These are phyloP conservation scores for Laguncularia racemosa DNA, from an alignment of 345 rosid species.

Conservation along the genomic window DNA sequence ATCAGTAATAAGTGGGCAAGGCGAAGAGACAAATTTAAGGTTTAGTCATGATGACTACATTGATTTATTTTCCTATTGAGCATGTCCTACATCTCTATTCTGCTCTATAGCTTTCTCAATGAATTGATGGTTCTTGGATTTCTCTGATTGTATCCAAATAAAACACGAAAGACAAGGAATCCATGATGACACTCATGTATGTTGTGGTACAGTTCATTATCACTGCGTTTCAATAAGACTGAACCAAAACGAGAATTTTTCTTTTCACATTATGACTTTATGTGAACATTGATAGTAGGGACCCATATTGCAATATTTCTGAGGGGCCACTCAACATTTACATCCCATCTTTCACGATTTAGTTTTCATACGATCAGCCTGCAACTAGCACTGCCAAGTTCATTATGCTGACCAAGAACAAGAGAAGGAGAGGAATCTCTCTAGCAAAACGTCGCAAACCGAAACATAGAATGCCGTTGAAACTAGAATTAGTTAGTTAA, in stretches of 20 bases:
- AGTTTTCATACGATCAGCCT: too few relatives aligned
- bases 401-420: too few relatives aligned
- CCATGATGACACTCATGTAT: constrained; percentile 4
- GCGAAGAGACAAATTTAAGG: constrained; percentile 98
- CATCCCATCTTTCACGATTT: too few relatives aligned
- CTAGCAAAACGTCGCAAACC: too few relatives aligned
- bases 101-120: constrained; percentile 26
- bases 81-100: constrained; percentile 52
- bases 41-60: constrained; percentile 63
- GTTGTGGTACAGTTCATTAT: constrained; percentile 18
- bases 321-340: too few relatives aligned
- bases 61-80: constrained; percentile 32
- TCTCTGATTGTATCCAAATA: constrained; percentile 39
- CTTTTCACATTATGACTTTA: too few relatives aligned
- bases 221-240: background rate
- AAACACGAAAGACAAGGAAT: constrained; percentile 34
- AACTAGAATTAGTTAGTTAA: too few relatives aligned
- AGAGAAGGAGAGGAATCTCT: too few relatives aligned
- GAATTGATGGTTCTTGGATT: constrained; percentile 29
- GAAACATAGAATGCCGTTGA: too few relatives aligned
- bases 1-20: constrained; percentile 44
- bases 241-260: background rate
- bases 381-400: too few relatives aligned
- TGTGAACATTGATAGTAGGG: too few relatives aligned
- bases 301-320: too few relatives aligned